phyloP scores from a whole-genome alignment of 2,329 filamentous ascomycete species.

The Tothia fuscella region DNA sequence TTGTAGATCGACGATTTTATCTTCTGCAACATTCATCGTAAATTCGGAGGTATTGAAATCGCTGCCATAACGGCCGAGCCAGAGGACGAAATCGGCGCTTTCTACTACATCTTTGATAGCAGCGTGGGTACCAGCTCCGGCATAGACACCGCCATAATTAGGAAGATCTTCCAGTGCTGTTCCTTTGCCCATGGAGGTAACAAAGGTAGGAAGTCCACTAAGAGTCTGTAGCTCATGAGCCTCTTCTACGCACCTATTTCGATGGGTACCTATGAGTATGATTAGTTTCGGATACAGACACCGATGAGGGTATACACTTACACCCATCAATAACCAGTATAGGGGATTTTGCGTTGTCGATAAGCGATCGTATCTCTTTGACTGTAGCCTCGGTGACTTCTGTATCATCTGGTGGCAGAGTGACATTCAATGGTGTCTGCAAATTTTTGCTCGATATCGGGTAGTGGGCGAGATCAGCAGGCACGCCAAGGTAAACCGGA shows the following conservation, averaged over 20 bases:
- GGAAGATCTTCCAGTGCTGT: slow-evolving; percentile 12
- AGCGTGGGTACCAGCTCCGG: slow-evolving; percentile 15
- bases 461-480: slow-evolving; percentile 15
- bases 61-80: slow-evolving; percentile 14
- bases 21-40: slow-evolving; percentile 16
- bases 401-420: slow-evolving; percentile 10
- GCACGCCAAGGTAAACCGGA: slow-evolving; percentile 19
- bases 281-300: neutral
- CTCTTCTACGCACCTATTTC: slow-evolving; percentile 12
- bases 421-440: slow-evolving; percentile 9
- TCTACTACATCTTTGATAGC: slow-evolving; percentile 16
- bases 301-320: neutral
- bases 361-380: slow-evolving; percentile 4
- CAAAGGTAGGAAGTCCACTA: slow-evolving; percentile 13
- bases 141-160: slow-evolving; percentile 16
- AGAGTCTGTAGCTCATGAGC: slow-evolving; percentile 13
- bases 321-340: slow-evolving; percentile 17
- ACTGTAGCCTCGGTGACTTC: slow-evolving; percentile 10
- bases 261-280: slow-evolving; percentile 10
- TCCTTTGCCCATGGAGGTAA: slow-evolving; percentile 16
- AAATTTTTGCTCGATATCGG: slow-evolving; percentile 10
- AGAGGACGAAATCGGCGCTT: slow-evolving; percentile 14
- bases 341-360: slow-evolving; percentile 12
- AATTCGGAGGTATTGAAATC: slow-evolving; percentile 22
- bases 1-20: slow-evolving; percentile 22